phyloP scores from a whole-genome alignment of 176 grass and related monocot genomes.

The Triticum urartu region DNA sequence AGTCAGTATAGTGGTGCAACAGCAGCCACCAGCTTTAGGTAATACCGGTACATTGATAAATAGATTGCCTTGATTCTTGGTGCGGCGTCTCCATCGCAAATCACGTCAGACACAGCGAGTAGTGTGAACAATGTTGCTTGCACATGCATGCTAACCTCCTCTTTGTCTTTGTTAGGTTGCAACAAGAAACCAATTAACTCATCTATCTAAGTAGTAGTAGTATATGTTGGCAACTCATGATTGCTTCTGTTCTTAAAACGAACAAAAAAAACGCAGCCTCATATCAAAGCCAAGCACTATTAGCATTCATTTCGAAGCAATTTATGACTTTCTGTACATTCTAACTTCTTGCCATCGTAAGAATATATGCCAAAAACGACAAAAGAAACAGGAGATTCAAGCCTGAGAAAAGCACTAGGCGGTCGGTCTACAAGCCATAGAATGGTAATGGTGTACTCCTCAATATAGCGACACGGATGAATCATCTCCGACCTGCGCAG shows the following conservation, averaged over 20 bases:
- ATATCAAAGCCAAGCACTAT: conserved; percentile 17
- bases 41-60: background rate
- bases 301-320: conserved; percentile 41
- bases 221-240: conserved; percentile 33
- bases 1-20: conserved; percentile 28
- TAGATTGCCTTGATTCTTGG: conserved; percentile 17
- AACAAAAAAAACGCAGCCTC: background rate
- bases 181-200: conserved; percentile 20
- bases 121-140: conserved; percentile 25
- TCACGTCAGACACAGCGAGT: conserved; percentile 33
- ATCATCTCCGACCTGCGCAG: conserved; percentile 54
- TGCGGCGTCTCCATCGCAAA: conserved; percentile 27
- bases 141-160: conserved; percentile 41
- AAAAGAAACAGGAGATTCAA: conserved; percentile 20
- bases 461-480: conserved; percentile 48
- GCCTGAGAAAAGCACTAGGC: conserved; percentile 27
- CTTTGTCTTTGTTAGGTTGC: conserved; percentile 42
- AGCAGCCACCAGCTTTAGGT: conserved; percentile 28
- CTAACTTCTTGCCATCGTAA: conserved; percentile 41
- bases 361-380: conserved; percentile 38
- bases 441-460: conserved; percentile 26
- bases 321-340: conserved; percentile 61
- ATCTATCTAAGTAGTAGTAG: background rate
- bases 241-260: conserved; percentile 16
- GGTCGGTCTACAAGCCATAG: conserved; percentile 27